Evolutionary conservation across 176 grass and related monocot species (phyloP).

Genomic region (Themeda triandra): DNA sequence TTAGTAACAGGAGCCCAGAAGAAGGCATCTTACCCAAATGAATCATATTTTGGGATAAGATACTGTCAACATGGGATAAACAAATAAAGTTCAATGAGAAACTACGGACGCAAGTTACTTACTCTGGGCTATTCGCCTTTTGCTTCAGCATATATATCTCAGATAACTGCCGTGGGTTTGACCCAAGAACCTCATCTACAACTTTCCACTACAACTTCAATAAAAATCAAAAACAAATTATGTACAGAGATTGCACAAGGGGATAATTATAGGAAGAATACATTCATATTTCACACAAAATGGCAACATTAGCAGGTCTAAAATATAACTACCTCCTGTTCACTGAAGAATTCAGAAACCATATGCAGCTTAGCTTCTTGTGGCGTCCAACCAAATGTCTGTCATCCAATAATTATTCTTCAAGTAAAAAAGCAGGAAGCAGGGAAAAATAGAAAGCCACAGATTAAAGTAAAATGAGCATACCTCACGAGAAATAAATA

Average conservation of each 20-base stretch:
- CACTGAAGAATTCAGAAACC: conserved; percentile 89
- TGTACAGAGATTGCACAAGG: conserved; percentile 11
- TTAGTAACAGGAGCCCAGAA: neutral
- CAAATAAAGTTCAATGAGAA: neutral
- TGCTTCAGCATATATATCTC: conserved; percentile 89
- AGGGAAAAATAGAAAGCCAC: neutral
- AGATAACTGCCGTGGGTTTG: conserved; percentile 82
- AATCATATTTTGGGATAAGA: neutral
- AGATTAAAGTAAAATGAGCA: conserved; percentile 8
- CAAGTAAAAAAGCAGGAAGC: neutral
- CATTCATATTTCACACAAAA: conserved; percentile 3
- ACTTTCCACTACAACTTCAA: conserved; percentile 99
- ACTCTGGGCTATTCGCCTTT: conserved; percentile 53
- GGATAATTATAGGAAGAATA: conserved; percentile 11
- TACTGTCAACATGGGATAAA: neutral
- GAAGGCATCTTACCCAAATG: neutral
- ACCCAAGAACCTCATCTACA: conserved; percentile 88
- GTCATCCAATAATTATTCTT: conserved; percentile 19
- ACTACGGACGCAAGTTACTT: conserved; percentile 31
- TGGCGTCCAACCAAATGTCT: conserved; percentile 91
- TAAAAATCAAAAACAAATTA: conserved; percentile 63
- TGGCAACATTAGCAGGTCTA: conserved; percentile 20
- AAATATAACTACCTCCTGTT: conserved; percentile 78
- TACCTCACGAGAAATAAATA: conserved; percentile 99
- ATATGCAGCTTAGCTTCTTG: conserved; percentile 93